Base-by-base conservation (phyloP, 495 filamentous ascomycete genomes). In the Hamigera avellanea region DNA sequence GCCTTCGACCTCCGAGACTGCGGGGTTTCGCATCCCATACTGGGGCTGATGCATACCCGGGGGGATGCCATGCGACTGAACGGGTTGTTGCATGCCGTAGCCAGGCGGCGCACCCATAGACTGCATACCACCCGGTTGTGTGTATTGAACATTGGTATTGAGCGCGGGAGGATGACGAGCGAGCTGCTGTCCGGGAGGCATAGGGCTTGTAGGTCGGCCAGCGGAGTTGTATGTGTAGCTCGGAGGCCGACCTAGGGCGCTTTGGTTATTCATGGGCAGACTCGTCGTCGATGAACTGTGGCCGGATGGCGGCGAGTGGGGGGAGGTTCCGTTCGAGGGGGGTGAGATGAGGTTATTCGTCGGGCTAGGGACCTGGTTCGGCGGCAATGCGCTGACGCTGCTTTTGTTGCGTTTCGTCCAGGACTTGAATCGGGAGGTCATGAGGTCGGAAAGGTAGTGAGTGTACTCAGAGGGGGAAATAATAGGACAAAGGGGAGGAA, bases 1-100 rank as follows among this genome's bases (percentile, higher is more conserved):
- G 18, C 83, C 86, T 47, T 95, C 87, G 16, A 95, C 82, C 57
- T 95, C 93, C 25, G 80, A 81, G 36, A 75, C 74, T 33, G 72
- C 64, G 39, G 69, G 65, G 42, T 71, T 69, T 25, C 63, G 54
- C 38, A 54, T 48, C 12, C 57, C 54, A 48, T 74, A 76, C 16
- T 72, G 62, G 5, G 54, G 50, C 21, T 51, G 59, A 19, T 53
- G 49, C 48, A 65, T 42, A 30, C 51, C 45, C 37, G 54, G 34
- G 37, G 54, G 62, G 57, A 54, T 67, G 48, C 46, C 66, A 48
- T 40, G 64, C 50, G 46, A 69, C 58, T n/a, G n/a, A n/a, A 53
- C 61, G 57, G 42, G 58, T 43, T 64, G 61, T 43, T 70, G 62
- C 52, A 67, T 57, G 25, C 56, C 57, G 37, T 70, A 69, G 0